Percentiles rank a stretch among this genome's conserved stretches.
Evolutionary conservation across 331 rosid genomes (phyloP).

Genomic region (Quercus phellos): DNA sequence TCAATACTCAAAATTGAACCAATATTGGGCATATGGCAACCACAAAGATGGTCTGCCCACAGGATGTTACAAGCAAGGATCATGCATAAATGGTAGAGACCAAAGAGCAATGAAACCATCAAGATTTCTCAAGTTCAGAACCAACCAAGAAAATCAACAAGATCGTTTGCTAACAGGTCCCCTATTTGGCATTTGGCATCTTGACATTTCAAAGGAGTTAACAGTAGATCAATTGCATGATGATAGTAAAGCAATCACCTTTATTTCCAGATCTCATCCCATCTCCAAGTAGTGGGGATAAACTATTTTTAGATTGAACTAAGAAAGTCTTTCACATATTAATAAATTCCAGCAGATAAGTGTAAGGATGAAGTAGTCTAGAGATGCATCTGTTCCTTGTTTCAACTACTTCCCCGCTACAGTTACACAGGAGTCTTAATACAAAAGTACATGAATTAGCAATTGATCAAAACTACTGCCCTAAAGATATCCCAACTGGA

Average conservation of each 20-base stretch:
- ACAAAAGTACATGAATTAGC: background rate
- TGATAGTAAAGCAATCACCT: background rate
- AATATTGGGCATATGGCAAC: background rate
- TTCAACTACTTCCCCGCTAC: background rate
- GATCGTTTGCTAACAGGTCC: background rate
- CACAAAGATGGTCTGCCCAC: background rate
- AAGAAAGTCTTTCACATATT: background rate
- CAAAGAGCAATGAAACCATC: background rate
- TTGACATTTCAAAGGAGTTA: background rate
- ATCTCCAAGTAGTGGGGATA: background rate
- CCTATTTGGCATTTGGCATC: background rate
- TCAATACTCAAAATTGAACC: background rate
- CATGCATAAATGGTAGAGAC: background rate
- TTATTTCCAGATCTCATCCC: background rate
- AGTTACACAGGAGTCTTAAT: background rate
- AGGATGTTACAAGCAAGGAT: background rate
- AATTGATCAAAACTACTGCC: slow-evolving; percentile 1
- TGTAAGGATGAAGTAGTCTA: background rate
- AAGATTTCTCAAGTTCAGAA: background rate
- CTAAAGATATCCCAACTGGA: background rate
- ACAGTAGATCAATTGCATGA: background rate
- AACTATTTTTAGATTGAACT: background rate
- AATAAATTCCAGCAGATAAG: background rate
- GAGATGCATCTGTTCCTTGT: background rate
- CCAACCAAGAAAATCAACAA: background rate